A percentile compares a stretch with the other conserved stretches of the same genome.
These are phyloP conservation scores for Pyrus hybrid DNA, from an alignment of 331 rosid species.

Conservation along the genomic window DNA sequence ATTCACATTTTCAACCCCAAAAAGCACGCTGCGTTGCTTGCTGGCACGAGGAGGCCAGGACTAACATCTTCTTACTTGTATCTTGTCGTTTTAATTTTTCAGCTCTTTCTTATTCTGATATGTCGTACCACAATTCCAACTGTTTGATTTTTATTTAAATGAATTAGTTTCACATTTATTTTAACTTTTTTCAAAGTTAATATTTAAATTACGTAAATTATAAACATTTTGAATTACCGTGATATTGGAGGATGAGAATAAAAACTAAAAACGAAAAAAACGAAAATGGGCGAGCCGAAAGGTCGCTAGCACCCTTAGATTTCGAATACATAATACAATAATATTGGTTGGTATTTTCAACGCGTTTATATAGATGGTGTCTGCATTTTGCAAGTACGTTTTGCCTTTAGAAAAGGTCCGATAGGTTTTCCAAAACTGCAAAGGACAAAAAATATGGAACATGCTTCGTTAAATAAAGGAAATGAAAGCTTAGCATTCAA, in stretches of 20 bases:
- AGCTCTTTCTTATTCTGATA: too few relatives aligned
- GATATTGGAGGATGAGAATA: too few relatives aligned
- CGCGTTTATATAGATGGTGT: not conserved
- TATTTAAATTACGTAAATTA: too few relatives aligned
- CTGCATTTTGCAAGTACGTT: not conserved
- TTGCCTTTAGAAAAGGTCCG: not conserved
- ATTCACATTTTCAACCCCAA: conserved; percentile 28
- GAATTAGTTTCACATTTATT: too few relatives aligned
- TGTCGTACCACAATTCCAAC: too few relatives aligned
- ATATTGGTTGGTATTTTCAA: not conserved
- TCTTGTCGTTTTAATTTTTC: too few relatives aligned
- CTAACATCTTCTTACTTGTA: not conserved
- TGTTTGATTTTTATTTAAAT: too few relatives aligned
- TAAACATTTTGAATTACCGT: too few relatives aligned
- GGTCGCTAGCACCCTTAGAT: too few relatives aligned
- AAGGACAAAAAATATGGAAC: not conserved
- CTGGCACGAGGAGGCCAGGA: conserved; percentile 26
- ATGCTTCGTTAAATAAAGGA: not conserved
- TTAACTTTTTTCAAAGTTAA: too few relatives aligned
- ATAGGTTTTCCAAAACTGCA: not conserved
- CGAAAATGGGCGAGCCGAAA: too few relatives aligned
- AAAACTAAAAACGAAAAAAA: too few relatives aligned
- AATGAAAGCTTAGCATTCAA: not conserved
- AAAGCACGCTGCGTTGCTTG: conserved; percentile 50
- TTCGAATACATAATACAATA: not conserved